A percentile compares a stretch with the other conserved stretches of the same genome.
phyloP scores from a whole-genome alignment of 2,329 filamentous ascomycete species.

The Nakataea oryzae region DNA sequence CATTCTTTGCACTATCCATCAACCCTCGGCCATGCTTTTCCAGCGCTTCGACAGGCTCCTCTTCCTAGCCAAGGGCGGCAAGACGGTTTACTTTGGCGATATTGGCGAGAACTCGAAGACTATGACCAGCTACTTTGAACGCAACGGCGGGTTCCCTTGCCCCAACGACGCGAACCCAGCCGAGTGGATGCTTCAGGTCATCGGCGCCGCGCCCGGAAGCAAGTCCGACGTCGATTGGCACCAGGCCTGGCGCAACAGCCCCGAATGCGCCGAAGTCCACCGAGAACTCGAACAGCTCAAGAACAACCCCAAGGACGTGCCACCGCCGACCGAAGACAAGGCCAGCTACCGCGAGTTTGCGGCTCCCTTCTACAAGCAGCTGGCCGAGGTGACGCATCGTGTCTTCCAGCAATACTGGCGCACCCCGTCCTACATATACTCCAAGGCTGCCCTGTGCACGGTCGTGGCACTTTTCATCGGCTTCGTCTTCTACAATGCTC shows the following conservation, averaged over 20 bases:
- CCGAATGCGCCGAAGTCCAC: slow-evolving; percentile 33
- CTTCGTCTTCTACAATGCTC: slow-evolving; percentile 55
- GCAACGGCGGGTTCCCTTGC: slow-evolving; percentile 46
- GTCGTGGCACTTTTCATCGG: slow-evolving; percentile 52
- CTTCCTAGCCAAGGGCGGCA: slow-evolving; percentile 11
- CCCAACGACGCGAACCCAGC: slow-evolving; percentile 50
- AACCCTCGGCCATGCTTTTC: slow-evolving; percentile 35
- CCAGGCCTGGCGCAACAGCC: slow-evolving; percentile 21
- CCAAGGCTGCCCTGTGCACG: slow-evolving; percentile 49
- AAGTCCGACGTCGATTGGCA: slow-evolving; percentile 23
- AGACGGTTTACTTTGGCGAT: slow-evolving; percentile 5
- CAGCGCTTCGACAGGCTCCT: slow-evolving; percentile 44
- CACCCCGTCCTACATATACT: slow-evolving; percentile 61
- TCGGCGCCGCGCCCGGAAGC: slow-evolving; percentile 30
- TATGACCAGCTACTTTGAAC: slow-evolving; percentile 47
- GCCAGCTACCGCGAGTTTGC: slow-evolving; percentile 52
- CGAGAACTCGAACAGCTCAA: slow-evolving; percentile 32
- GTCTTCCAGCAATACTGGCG: slow-evolving; percentile 67
- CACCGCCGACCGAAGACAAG: slow-evolving; percentile 25
- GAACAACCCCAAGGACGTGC: slow-evolving; percentile 17
- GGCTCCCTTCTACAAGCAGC: slow-evolving; percentile 52
- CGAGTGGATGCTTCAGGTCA: slow-evolving; percentile 52
- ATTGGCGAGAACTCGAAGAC: slow-evolving; percentile 28
- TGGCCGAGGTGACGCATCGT: slow-evolving; percentile 47
- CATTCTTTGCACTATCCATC: slow-evolving; percentile 40